Evolutionary conservation across 495 filamentous ascomycete genomes (phyloP).

Genomic region (Oleoguttula mirabilis): DNA sequence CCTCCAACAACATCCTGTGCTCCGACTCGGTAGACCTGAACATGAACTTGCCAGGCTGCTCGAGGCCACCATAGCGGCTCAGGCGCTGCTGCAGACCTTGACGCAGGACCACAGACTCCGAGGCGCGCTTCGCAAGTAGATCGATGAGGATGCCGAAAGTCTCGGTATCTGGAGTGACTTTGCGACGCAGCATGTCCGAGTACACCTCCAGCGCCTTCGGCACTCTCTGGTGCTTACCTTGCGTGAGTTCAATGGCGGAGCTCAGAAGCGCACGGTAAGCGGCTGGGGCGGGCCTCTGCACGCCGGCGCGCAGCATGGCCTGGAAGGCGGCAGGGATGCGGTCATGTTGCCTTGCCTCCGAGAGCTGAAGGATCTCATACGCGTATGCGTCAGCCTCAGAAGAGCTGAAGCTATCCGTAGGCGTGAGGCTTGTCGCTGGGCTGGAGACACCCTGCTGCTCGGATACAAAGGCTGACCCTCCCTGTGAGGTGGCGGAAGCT

Average conservation of each 20-base stretch:
- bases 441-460: slow-evolving; percentile 28
- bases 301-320: slow-evolving; percentile 61
- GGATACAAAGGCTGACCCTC: not conserved
- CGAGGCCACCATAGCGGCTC: slow-evolving; percentile 69
- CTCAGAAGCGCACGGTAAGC: slow-evolving; percentile 84
- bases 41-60: slow-evolving; percentile 79
- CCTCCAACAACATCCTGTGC: slow-evolving; percentile 67
- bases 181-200: slow-evolving; percentile 84
- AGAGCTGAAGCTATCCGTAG: slow-evolving; percentile 22
- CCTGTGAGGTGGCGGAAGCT: slow-evolving; percentile 3
- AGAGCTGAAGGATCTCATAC: slow-evolving; percentile 60
- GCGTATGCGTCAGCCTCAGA: slow-evolving; percentile 57
- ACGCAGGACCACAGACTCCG: slow-evolving; percentile 59
- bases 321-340: slow-evolving; percentile 88
- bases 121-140: slow-evolving; percentile 63
- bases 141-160: slow-evolving; percentile 81
- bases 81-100: slow-evolving; percentile 61
- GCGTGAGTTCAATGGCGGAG: slow-evolving; percentile 64
- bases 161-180: slow-evolving; percentile 63
- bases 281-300: slow-evolving; percentile 57
- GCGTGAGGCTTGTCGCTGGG: slow-evolving; percentile 14
- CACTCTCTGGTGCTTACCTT: slow-evolving; percentile 63
- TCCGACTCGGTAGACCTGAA: slow-evolving; percentile 77
- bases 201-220: slow-evolving; percentile 90
- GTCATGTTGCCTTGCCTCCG: slow-evolving; percentile 52